These are phyloP conservation scores for Malus hybrid DNA, from an alignment of 331 rosid genomes.

Conservation along the genomic window DNA sequence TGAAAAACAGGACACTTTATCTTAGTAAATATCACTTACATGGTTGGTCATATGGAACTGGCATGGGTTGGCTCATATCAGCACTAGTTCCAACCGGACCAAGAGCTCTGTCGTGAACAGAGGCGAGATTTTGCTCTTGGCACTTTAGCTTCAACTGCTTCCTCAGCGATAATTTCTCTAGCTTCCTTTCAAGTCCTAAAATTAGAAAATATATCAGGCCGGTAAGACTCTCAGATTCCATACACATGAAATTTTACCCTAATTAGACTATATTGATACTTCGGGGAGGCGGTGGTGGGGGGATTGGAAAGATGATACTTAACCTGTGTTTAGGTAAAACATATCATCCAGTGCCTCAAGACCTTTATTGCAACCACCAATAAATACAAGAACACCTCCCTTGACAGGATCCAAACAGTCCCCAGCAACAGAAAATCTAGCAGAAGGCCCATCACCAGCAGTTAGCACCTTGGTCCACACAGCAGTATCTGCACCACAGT, in stretches of 20 bases:
- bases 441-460: conserved; percentile 65
- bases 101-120: conserved; percentile 40
- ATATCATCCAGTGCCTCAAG: conserved; percentile 89
- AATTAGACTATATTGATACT: conserved; percentile 8
- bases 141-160: conserved; percentile 85
- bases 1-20: neutral
- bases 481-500: conserved; percentile 63
- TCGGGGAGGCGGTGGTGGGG: neutral
- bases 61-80: conserved; percentile 27
- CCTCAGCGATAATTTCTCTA: conserved; percentile 70
- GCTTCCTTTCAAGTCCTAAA: conserved; percentile 71
- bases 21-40: conserved; percentile 33
- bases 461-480: conserved; percentile 69
- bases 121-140: conserved; percentile 64
- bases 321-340: conserved; percentile 84
- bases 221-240: conserved; percentile 3
- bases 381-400: conserved; percentile 68
- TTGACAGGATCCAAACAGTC: conserved; percentile 72
- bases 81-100: conserved; percentile 42
- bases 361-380: conserved; percentile 88
- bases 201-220: conserved; percentile 20
- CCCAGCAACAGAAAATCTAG: conserved; percentile 90
- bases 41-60: conserved; percentile 40
- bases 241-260: neutral
- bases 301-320: conserved; percentile 6